phyloP scores from a whole-genome alignment of 2,329 filamentous ascomycete species.

The Torrubiellomyces zombiae region DNA sequence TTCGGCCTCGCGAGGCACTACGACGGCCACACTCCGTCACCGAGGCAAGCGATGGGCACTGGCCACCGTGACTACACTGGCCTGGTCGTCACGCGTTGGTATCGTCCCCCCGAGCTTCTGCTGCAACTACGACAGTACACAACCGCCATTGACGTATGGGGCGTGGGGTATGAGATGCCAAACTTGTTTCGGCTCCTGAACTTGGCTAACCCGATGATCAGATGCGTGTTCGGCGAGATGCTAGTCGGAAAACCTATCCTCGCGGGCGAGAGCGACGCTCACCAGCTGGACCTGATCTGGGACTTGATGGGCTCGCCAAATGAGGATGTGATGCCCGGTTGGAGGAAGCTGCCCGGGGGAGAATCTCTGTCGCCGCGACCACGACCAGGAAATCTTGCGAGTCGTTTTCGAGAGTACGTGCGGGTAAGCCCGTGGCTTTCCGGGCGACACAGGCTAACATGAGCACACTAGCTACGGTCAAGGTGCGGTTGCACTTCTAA shows the following conservation, averaged over 20 bases:
- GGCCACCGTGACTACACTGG: slow-evolving; percentile 85
- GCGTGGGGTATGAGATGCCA: slow-evolving; percentile 55
- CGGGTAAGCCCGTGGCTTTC: not conserved
- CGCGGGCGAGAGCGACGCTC: slow-evolving; percentile 69
- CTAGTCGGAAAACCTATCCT: slow-evolving; percentile 85
- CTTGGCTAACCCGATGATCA: slow-evolving; percentile 21
- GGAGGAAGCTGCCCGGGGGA: slow-evolving; percentile 65
- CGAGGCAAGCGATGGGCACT: slow-evolving; percentile 67
- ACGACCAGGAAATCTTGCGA: slow-evolving; percentile 47
- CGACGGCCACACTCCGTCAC: slow-evolving; percentile 62
- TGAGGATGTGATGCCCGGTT: slow-evolving; percentile 85
- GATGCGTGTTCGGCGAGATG: slow-evolving; percentile 98
- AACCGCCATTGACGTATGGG: slow-evolving; percentile 97
- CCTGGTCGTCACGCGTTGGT: slow-evolving; percentile 95
- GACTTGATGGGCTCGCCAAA: slow-evolving; percentile 80
- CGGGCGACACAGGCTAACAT: slow-evolving; percentile 5
- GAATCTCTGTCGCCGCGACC: slow-evolving; percentile 52
- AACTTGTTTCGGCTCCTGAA: not conserved
- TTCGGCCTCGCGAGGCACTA: slow-evolving; percentile 91
- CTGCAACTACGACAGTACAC: slow-evolving; percentile 82
- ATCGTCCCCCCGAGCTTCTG: slow-evolving; percentile 82
- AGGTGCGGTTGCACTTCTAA: slow-evolving; percentile 61
- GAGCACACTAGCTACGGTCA: slow-evolving; percentile 37
- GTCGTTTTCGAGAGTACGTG: slow-evolving; percentile 56
- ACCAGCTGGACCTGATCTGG: slow-evolving; percentile 90